Evolutionary conservation across 2,329 filamentous ascomycete genomes (phyloP), one percentile per base, ranked within the genome.

Genomic region (Colletotrichum neosansevieriae): DNA sequence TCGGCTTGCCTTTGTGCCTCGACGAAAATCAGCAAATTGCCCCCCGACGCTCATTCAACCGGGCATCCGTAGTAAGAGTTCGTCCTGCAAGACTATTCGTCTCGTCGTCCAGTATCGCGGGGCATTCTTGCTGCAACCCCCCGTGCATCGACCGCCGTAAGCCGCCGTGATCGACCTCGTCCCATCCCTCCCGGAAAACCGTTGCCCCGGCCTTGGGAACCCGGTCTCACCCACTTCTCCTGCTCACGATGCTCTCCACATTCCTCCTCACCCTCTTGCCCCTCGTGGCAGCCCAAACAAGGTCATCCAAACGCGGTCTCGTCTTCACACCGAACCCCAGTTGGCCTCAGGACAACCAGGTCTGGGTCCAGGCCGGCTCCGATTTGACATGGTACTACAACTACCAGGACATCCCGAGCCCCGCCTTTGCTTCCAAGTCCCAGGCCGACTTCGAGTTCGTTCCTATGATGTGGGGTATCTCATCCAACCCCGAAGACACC

Each of bases 301-400:
- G 81, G 36, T 84, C 85, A 6, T 74, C 82, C 15, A 94, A 94
- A 78, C 91, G 93, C 72, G 92, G 92, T 32, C 89, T 96, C 59
- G 86, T 89, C 74, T 92, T 90, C 78, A 86, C 92, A 17, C 85
- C 88, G 6, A 86, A 88, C 67, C 71, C 79, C 5, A 76, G 85
- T 1, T 80, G 84, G 64, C 83, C 88, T 0, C 67, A 81, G 15
- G 92, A 95, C 79, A 88, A 93, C 79, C 76, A 83, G 53, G 83
- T 91, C 73, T 94, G 92, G 91, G 80, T 83, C 11, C 77, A 82
- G 49, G 59, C 81, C 6, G 83, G 82, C 42, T 87, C 86, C 17
- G 86, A 89, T 47, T 79, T 95, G 63, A 91, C 89, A 3, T 96
- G 93, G 93, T 96, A 96, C 83, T 96, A 95, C 85, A 95, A 94